Conservation (phyloP, 2,329 filamentous ascomycete genomes). For the Neofusicoccum laricinum region DNA sequence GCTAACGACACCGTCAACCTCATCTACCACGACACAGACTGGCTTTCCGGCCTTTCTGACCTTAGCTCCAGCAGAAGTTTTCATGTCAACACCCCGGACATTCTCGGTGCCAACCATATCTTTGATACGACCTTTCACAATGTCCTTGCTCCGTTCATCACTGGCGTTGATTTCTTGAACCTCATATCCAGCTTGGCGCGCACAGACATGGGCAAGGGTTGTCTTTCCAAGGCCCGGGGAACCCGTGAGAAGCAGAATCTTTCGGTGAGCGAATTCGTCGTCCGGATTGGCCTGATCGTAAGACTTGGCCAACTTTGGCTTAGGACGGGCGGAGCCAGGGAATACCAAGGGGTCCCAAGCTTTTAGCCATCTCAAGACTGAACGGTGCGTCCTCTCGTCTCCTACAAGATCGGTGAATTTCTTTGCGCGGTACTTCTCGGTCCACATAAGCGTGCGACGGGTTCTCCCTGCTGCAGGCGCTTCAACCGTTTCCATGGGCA, state of each 20-base stretch:
- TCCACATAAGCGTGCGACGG: slow-evolving; percentile 70
- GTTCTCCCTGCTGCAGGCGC: slow-evolving; percentile 21
- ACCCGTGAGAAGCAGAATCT: slow-evolving; percentile 85
- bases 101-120: slow-evolving; percentile 94
- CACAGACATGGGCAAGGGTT: slow-evolving; percentile 92
- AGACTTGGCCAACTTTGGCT: slow-evolving; percentile 45
- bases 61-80: slow-evolving; percentile 48
- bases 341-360: slow-evolving; percentile 92
- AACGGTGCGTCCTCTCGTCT: slow-evolving; percentile 88
- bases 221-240: slow-evolving; percentile 95
- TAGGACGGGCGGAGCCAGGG: slow-evolving; percentile 66
- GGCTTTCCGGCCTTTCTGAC: slow-evolving; percentile 74
- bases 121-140: slow-evolving; percentile 86
- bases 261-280: slow-evolving; percentile 74
- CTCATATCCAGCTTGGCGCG: slow-evolving; percentile 91
- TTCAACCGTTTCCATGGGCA: slow-evolving; percentile 40
- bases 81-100: slow-evolving; percentile 68
- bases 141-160: slow-evolving; percentile 84
- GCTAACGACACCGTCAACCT: slow-evolving; percentile 90
- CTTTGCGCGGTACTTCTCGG: slow-evolving; percentile 91
- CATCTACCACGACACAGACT: slow-evolving; percentile 91
- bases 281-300: slow-evolving; percentile 44
- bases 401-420: slow-evolving; percentile 93
- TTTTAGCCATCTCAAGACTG: slow-evolving; percentile 90
- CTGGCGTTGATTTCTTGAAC: slow-evolving; percentile 97